phyloP scores from a whole-genome alignment of 2,329 filamentous ascomycete genomes.

The Periconia sp. region DNA sequence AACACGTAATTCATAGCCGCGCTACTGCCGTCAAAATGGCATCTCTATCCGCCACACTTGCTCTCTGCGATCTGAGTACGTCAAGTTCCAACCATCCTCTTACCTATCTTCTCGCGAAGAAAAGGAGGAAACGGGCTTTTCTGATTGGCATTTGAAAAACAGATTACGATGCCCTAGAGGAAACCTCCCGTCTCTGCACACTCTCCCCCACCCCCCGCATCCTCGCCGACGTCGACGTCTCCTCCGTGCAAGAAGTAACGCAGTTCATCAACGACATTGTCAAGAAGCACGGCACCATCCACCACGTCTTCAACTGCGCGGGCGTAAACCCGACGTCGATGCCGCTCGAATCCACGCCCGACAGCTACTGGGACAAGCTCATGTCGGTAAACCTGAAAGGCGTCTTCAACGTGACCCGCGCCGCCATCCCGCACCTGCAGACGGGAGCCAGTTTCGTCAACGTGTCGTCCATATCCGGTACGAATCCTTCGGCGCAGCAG shows the following conservation, averaged over 20 bases:
- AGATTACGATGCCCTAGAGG: constrained; percentile 42
- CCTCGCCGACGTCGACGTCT: constrained; percentile 49
- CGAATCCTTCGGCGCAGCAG: constrained; percentile 28
- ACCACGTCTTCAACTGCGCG: constrained; percentile 51
- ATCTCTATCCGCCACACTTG: constrained; percentile 44
- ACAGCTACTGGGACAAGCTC: constrained; percentile 53
- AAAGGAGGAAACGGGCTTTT: neutral
- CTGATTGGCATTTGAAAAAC: neutral
- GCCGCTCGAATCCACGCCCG: constrained; percentile 43
- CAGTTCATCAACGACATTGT: constrained; percentile 43
- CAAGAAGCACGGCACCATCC: constrained; percentile 36
- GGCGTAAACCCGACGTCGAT: constrained; percentile 53
- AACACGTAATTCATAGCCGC: constrained; percentile 32
- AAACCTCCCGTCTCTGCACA: constrained; percentile 43
- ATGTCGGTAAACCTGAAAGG: constrained; percentile 51
- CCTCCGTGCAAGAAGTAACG: constrained; percentile 46
- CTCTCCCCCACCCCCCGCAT: constrained; percentile 40
- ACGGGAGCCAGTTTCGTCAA: constrained; percentile 29
- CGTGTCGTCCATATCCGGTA: constrained; percentile 27
- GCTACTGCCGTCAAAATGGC: constrained; percentile 52
- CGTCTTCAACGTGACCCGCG: constrained; percentile 49
- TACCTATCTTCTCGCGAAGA: neutral
- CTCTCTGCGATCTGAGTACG: constrained; percentile 38
- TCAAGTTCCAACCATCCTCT: neutral
- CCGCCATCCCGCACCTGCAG: constrained; percentile 41